phyloP scores from a whole-genome alignment of 2,329 filamentous ascomycete genomes.

The Cladosporium sp. region DNA sequence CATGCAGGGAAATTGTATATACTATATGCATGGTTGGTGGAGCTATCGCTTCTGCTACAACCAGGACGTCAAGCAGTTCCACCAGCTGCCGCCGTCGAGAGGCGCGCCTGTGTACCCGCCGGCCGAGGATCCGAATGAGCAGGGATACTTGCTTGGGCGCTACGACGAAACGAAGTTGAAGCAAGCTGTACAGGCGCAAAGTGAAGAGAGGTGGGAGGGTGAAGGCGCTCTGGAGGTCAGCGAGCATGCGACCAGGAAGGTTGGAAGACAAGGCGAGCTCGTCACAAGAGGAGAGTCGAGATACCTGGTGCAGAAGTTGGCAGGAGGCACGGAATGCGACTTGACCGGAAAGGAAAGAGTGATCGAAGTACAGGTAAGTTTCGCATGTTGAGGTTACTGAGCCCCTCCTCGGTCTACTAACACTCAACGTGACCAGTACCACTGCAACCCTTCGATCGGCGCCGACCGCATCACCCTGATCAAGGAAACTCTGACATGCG shows the following conservation, averaged over 20 bases:
- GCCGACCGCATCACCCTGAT: conserved; percentile 84
- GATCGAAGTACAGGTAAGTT: conserved; percentile 72
- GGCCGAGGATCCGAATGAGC: conserved; percentile 71
- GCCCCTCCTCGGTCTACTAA: not conserved
- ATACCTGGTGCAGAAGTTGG: conserved; percentile 81
- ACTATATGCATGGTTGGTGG: conserved; percentile 89
- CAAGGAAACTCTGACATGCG: conserved; percentile 87
- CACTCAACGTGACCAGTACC: conserved; percentile 52
- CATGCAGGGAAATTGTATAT: conserved; percentile 79
- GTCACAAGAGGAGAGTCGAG: conserved; percentile 81
- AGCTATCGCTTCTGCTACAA: conserved; percentile 94
- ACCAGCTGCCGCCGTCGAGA: conserved; percentile 72
- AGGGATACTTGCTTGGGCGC: conserved; percentile 75
- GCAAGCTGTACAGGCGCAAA: conserved; percentile 37
- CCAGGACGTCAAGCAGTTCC: conserved; percentile 84
- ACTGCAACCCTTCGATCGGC: conserved; percentile 73
- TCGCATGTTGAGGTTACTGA: not conserved
- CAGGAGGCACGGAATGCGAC: conserved; percentile 80
- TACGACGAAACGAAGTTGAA: conserved; percentile 44
- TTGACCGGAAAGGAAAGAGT: conserved; percentile 78
- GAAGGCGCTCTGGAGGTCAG: conserved; percentile 35
- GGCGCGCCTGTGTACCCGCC: conserved; percentile 70
- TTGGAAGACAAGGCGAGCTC: conserved; percentile 54
- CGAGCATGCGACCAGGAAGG: conserved; percentile 45
- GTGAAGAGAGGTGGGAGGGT: conserved; percentile 28